phyloP scores from a whole-genome alignment of 371 early-diverging fungal genomes.

The Apophysomyces trapeziformis region DNA sequence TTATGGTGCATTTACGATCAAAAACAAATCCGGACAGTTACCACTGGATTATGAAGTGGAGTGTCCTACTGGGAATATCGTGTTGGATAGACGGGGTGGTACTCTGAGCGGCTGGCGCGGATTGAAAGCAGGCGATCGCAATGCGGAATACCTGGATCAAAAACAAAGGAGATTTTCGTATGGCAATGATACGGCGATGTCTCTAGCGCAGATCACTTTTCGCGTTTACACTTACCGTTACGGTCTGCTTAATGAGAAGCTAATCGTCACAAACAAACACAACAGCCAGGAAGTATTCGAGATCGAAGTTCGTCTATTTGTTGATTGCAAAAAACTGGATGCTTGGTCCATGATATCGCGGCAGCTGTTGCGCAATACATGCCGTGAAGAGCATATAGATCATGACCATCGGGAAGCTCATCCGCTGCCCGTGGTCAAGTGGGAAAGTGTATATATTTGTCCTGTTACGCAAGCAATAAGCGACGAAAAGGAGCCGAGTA shows the following conservation, averaged over 20 bases:
- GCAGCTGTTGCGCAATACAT: constrained; percentile 23
- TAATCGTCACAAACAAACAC: constrained; percentile 71
- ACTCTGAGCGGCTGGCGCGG: constrained; percentile 64
- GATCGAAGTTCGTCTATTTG: constrained; percentile 72
- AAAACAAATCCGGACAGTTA: constrained; percentile 67
- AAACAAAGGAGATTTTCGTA: constrained; percentile 17
- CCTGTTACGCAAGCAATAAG: constrained; percentile 16
- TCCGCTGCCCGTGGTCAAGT: constrained; percentile 46
- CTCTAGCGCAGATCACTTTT: constrained; percentile 63
- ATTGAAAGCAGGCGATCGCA: constrained; percentile 23
- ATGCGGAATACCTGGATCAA: constrained; percentile 21
- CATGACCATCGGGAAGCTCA: constrained; percentile 51
- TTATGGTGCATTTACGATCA: constrained; percentile 65
- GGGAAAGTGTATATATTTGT: constrained; percentile 66
- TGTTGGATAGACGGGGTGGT: constrained; percentile 62
- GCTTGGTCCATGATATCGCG: constrained; percentile 32
- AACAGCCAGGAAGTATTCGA: constrained; percentile 69
- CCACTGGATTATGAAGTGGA: constrained; percentile 69
- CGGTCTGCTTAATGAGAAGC: constrained; percentile 66
- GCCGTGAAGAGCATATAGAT: constrained; percentile 20
- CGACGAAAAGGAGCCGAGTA: constrained; percentile 1
- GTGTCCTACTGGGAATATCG: constrained; percentile 59
- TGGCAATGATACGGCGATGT: constrained; percentile 25
- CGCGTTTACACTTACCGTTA: constrained; percentile 58
- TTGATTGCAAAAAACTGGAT: constrained; percentile 56